Evolutionary conservation across 2,329 filamentous ascomycete species (phyloP), one percentile per base, ranked within the genome.

Genomic region (Scytalidium lignicola): DNA sequence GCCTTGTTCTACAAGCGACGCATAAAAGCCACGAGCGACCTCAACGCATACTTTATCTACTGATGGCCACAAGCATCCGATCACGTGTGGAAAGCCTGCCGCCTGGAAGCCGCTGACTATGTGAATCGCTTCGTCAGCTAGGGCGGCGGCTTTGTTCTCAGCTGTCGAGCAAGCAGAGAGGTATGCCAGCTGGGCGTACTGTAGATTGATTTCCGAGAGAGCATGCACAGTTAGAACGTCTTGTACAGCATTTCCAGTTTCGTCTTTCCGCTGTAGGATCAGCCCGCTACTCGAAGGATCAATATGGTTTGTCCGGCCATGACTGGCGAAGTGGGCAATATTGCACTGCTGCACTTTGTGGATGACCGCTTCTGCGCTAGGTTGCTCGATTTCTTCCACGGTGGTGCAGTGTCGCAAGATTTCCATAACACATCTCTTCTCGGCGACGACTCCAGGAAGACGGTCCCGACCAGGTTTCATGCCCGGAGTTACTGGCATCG

Each of bases 81-180:
- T 46, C 2, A 69, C 63, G 49, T 67, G 59, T 9, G 52, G 55
- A 48, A 68, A 70, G 1, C 67, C 64, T 3, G 62, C 61, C 5
- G 67, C 55, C 52, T 70, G 67, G 48, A 70, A 69, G 5, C 53
- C 64, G 40, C 61, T 64, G 4, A 59, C 66, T 8, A 67, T 51
- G 47, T 69, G 65, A 18, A 69, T 60, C 7, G 53, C 61, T 52
- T 70, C 67, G 46, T 68, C 65, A 1, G 51, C 44, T 17, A 68
- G 49, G 1, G 42, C 20, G 1, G 17, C 40, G 0, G 53, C 54
- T 13, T 51, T 52, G 37, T 61, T 62, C 46, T 66, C 53, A 2
- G 64, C 66, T 1, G 67, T 68, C 12, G 63, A 69, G 51, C 67
- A 70, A 1, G 67, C 66, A 1, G 66, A 70, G 1, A 70, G 62